Evolutionary conservation across 805 yeast species (phyloP).

Genomic region (Wickerhamomyces silvicola): DNA sequence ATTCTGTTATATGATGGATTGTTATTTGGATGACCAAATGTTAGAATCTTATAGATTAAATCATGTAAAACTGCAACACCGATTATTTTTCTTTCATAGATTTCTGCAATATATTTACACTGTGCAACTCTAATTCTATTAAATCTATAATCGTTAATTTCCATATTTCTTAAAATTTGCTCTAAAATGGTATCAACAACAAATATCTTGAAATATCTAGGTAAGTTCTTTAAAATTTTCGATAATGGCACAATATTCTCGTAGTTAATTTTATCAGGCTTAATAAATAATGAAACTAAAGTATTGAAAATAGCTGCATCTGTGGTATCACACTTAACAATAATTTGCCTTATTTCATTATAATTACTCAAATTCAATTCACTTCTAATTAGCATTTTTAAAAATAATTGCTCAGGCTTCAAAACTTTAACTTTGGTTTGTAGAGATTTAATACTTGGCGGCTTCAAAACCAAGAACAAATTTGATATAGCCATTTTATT

Average conservation of each 20-base stretch:
- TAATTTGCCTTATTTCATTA: constrained; percentile 28
- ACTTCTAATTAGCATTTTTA: constrained; percentile 42
- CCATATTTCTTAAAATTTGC: constrained; percentile 58
- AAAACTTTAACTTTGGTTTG: constrained; percentile 17
- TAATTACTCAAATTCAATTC: constrained; percentile 38
- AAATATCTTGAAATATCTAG: constrained; percentile 34
- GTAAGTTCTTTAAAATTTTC: constrained; percentile 33
- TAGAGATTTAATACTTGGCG: constrained; percentile 39
- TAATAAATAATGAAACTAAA: constrained; percentile 38
- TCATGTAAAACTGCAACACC: constrained; percentile 41
- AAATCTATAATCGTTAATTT: constrained; percentile 49
- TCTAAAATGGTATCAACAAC: constrained; percentile 64
- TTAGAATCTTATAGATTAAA: constrained; percentile 48
- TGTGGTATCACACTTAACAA: constrained; percentile 42
- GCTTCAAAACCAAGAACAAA: constrained; percentile 47
- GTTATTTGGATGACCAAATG: constrained; percentile 58
- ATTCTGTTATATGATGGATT: constrained; percentile 41
- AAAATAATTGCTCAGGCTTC: constrained; percentile 41
- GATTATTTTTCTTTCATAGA: constrained; percentile 44
- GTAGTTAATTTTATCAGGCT: constrained; percentile 56
- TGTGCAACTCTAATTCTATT: constrained; percentile 60
- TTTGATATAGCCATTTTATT: constrained; percentile 55
- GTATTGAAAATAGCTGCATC: constrained; percentile 29
- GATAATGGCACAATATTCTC: constrained; percentile 49
- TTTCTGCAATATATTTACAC: constrained; percentile 51